phyloP scores from a whole-genome alignment of 805 yeast species.

The Schwanniomyces vanrijiae region DNA sequence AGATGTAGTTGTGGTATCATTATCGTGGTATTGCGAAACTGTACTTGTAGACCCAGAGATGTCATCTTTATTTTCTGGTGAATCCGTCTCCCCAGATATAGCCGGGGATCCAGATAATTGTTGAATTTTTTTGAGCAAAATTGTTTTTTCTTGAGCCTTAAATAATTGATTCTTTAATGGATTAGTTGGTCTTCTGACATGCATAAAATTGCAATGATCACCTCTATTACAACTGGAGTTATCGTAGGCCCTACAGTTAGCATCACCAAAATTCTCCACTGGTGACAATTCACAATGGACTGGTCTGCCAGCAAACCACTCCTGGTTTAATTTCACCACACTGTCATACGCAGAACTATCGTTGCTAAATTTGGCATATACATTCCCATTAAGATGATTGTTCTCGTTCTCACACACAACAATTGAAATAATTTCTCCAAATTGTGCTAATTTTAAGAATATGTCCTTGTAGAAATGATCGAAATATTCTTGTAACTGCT shows the following conservation, averaged over 20 bases:
- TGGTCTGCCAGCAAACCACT: slow-evolving; percentile 83
- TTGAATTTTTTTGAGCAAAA: slow-evolving; percentile 12
- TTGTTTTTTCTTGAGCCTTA: slow-evolving; percentile 36
- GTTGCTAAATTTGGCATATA: slow-evolving; percentile 62
- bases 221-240: slow-evolving; percentile 69
- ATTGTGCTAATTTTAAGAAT: slow-evolving; percentile 55
- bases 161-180: slow-evolving; percentile 42
- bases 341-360: slow-evolving; percentile 62
- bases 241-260: slow-evolving; percentile 74
- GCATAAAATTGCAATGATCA: slow-evolving; percentile 85
- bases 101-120: slow-evolving; percentile 2
- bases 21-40: not conserved
- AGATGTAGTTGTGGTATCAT: not conserved
- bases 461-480: slow-evolving; percentile 71
- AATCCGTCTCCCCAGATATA: not conserved
- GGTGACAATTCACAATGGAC: slow-evolving; percentile 80
- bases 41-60: not conserved
- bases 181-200: slow-evolving; percentile 57
- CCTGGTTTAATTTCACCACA: slow-evolving; percentile 59
- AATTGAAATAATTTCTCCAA: slow-evolving; percentile 57
- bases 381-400: slow-evolving; percentile 83
- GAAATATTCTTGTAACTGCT: slow-evolving; percentile 46
- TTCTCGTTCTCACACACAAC: slow-evolving; percentile 82
- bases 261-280: slow-evolving; percentile 65
- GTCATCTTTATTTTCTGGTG: not conserved